Base-by-base conservation (phyloP, 805 yeast genomes). In the Candida peoriensis region DNA sequence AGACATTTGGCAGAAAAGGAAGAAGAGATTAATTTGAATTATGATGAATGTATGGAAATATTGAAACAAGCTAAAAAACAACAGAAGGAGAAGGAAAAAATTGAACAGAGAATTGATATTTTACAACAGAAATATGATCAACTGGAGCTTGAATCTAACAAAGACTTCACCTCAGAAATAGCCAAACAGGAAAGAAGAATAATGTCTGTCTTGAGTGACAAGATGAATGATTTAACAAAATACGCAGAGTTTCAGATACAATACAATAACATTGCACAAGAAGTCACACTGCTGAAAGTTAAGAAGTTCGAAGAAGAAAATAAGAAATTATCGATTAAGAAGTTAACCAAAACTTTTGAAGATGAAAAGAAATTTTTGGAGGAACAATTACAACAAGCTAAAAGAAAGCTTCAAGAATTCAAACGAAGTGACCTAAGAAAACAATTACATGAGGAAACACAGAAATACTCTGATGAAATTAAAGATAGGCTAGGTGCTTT, bases 141-240 rank as follows among this genome's bases (percentile, higher is more conserved):
- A 27, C 40, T 68, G 15, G 61, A 63, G 36, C 44, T 46, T 1
- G 73, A 68, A 32, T 52, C 72, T 2, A 53, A 51, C 18, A 57
- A 53, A 33, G 78, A 74, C 44, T 63, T 66, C 33, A 54, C 66
- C 4, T 58, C 34, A 4, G 68, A 65, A 34, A 64, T 48, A 14
- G 11, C 66, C 5, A 48, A 49, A 12, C 50, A 63, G 9, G 62
- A 65, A 30, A 37, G 37, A 18, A 47, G 55, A 38, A 52, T 65
- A 5, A 38, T 43, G 13, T 20, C 38, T 1, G 29, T 48, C 2
- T 28, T 54, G 2, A 20, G 33, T 6, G 34, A 48, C 10, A 63
- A 57, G 43, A 33, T 58, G 30, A 39, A 30, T 26, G 34, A 37
- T 25, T 58, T 50, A 20, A 40, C 37, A 10, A 36, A 44, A 10